Conservation (phyloP, 192 early-diverging fungal genomes). For the Fimicolochytrium jonesii region DNA sequence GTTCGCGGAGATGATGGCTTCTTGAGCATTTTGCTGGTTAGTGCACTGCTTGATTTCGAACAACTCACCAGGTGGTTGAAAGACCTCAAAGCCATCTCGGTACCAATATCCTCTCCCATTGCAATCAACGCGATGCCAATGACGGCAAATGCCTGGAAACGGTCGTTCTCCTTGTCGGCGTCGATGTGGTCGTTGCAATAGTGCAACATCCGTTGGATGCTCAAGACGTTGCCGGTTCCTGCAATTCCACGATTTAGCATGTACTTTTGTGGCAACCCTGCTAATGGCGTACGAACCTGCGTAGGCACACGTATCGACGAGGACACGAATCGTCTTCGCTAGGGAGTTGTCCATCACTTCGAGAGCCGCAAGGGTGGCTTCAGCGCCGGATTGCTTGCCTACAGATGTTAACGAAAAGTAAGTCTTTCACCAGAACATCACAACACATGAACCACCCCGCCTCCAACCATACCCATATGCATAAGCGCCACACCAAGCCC, state of each 20-base stretch:
- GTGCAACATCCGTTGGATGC: slow-evolving; percentile 95
- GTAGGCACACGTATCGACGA: slow-evolving; percentile 88
- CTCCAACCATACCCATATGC: slow-evolving; percentile 68
- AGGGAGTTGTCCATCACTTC: slow-evolving; percentile 93
- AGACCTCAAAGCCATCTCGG: slow-evolving; percentile 90
- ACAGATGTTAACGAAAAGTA: slow-evolving; percentile 19
- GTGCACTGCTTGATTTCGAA: not conserved
- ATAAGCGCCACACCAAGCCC: slow-evolving; percentile 87
- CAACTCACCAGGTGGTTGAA: slow-evolving; percentile 84
- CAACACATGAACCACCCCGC: slow-evolving; percentile 29
- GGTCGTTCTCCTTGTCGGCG: slow-evolving; percentile 76
- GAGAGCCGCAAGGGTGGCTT: slow-evolving; percentile 88
- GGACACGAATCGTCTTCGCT: slow-evolving; percentile 78
- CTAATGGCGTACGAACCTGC: slow-evolving; percentile 50
- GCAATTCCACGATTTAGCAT: not conserved
- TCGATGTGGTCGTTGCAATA: slow-evolving; percentile 94
- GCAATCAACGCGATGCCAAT: slow-evolving; percentile 93
- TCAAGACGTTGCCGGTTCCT: slow-evolving; percentile 93
- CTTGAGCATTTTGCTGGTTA: not conserved
- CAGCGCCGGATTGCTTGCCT: slow-evolving; percentile 80
- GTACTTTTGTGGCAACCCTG: not conserved
- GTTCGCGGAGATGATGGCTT: not conserved
- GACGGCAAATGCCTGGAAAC: slow-evolving; percentile 91
- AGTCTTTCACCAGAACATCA: slow-evolving; percentile 13
- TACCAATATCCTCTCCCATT: slow-evolving; percentile 95